Conservation (phyloP, 768 basidiomycete genomes). For the Lactifluus piperatus region DNA sequence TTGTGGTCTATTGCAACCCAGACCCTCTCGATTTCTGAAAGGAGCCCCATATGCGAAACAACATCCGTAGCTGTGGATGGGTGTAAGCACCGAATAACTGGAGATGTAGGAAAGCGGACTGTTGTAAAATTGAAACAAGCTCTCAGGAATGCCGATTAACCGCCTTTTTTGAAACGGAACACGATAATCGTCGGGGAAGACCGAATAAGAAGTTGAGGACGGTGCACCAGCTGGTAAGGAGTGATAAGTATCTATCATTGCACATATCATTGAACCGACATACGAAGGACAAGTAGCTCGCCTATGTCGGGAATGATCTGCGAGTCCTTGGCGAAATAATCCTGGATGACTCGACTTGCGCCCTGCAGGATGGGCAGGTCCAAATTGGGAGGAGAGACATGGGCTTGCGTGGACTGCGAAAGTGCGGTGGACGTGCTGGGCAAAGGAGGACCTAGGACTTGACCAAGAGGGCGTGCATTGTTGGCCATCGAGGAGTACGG, state of each 20-base stretch:
- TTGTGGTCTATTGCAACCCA: conserved; percentile 96
- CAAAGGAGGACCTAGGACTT: background rate
- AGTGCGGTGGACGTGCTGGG: conserved; percentile 3
- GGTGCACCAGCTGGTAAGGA: conserved; percentile 43
- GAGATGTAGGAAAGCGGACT: conserved; percentile 31
- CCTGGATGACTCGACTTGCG: conserved; percentile 59
- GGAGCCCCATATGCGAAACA: conserved; percentile 79
- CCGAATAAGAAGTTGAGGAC: conserved; percentile 69
- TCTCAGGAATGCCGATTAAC: conserved; percentile 69
- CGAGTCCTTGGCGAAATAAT: conserved; percentile 62
- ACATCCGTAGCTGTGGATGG: conserved; percentile 47
- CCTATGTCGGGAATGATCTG: conserved; percentile 69
- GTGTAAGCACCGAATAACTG: conserved; percentile 10
- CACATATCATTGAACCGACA: conserved; percentile 7
- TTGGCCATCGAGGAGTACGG: background rate
- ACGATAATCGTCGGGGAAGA: conserved; percentile 68
- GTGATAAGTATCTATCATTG: background rate
- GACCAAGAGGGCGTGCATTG: background rate
- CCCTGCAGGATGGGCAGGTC: conserved; percentile 56
- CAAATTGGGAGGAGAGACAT: conserved; percentile 28
- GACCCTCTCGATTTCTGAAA: conserved; percentile 88
- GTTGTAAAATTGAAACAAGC: conserved; percentile 69
- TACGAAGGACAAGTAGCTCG: conserved; percentile 56
- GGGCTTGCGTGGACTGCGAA: conserved; percentile 9
- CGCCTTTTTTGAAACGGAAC: conserved; percentile 75